A percentile compares a stretch with the other conserved stretches of the same genome.
These are phyloP conservation scores for Oryza officinalis DNA, from an alignment of 176 grass and related monocot genomes.

Conservation along the genomic window DNA sequence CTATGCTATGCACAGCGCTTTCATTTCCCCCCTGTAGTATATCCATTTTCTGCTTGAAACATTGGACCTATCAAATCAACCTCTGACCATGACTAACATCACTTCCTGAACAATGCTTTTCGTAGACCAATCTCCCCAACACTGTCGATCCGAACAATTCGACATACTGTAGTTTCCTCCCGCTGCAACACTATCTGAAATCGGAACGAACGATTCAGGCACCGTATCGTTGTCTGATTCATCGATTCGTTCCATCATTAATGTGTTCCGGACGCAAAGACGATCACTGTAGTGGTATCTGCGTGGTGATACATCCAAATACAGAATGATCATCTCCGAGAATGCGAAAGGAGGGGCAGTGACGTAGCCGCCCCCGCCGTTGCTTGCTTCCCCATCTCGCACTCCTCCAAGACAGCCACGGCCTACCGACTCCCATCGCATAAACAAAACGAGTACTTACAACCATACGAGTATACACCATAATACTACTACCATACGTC, in stretches of 20 bases:
- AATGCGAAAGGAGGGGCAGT: neutral
- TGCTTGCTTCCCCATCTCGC: conserved; percentile 43
- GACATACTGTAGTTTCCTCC: neutral
- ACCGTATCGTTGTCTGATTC: conserved; percentile 6
- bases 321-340: neutral
- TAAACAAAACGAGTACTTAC: conserved; percentile 12
- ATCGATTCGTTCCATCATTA: neutral
- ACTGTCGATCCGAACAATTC: neutral
- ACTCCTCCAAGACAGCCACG: conserved; percentile 28
- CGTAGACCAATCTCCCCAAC: neutral
- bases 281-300: neutral
- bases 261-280: conserved; percentile 13
- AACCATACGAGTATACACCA: conserved; percentile 1
- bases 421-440: conserved; percentile 30
- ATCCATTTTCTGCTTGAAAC: neutral
- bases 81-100: neutral
- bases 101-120: neutral
- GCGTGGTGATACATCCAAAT: neutral
- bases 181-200: neutral
- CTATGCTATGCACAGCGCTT: no score
- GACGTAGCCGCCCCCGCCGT: conserved; percentile 22
- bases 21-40: neutral
- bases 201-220: conserved; percentile 2
- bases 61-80: neutral
- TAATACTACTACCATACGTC: neutral